phyloP scores from a whole-genome alignment of 176 grass and related monocot species.

The Bolboschoenus planiculmis region DNA sequence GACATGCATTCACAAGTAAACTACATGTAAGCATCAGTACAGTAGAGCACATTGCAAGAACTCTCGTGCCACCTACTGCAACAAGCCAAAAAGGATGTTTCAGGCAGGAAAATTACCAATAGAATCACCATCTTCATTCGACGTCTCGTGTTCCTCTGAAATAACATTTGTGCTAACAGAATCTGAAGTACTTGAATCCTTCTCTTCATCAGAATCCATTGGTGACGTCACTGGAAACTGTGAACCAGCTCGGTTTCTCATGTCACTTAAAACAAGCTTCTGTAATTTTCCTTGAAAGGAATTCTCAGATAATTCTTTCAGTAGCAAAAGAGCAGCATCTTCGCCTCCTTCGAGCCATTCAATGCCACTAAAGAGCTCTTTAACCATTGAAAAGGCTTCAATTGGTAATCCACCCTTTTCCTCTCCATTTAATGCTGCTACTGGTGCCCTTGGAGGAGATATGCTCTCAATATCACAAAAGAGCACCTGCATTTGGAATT shows the following conservation, averaged over 20 bases:
- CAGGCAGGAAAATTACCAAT: slow-evolving; percentile 38
- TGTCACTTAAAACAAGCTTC: slow-evolving; percentile 82
- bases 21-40: not conserved
- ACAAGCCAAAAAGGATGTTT: not conserved
- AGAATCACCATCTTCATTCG: slow-evolving; percentile 53
- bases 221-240: slow-evolving; percentile 64
- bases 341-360: slow-evolving; percentile 85
- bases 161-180: slow-evolving; percentile 56
- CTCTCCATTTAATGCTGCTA: slow-evolving; percentile 66
- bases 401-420: slow-evolving; percentile 92
- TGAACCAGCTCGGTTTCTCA: slow-evolving; percentile 71
- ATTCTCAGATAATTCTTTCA: slow-evolving; percentile 91
- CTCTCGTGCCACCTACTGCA: not conserved
- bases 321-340: slow-evolving; percentile 80
- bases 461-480: slow-evolving; percentile 86
- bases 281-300: slow-evolving; percentile 81
- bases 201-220: slow-evolving; percentile 93
- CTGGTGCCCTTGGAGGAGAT: slow-evolving; percentile 71
- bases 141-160: slow-evolving; percentile 25
- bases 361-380: slow-evolving; percentile 92
- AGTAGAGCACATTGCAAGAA: not conserved
- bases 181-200: slow-evolving; percentile 83
- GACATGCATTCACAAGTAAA: not conserved
- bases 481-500: slow-evolving; percentile 56
- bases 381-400: slow-evolving; percentile 92